phyloP scores from a whole-genome alignment of 2,329 filamentous ascomycete genomes.

The Exophiala oligosperma region DNA sequence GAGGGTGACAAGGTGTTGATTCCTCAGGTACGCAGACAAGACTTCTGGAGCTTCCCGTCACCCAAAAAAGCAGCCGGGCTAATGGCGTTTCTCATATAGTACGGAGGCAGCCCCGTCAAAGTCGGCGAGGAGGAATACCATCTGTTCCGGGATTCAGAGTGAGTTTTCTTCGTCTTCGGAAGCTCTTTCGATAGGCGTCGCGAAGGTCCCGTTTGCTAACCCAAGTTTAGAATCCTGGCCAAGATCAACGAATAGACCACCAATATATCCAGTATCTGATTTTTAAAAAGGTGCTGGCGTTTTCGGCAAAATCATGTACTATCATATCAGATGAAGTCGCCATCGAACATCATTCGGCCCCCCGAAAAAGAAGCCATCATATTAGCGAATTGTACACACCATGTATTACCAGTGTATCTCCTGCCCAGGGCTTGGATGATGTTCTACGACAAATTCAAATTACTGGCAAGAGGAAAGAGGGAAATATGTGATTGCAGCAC shows the following conservation, averaged over 20 bases:
- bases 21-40: constrained; percentile 68
- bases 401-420: constrained; percentile 17
- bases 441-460: background rate
- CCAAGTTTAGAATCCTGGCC: constrained; percentile 73
- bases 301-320: background rate
- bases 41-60: background rate
- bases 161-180: constrained; percentile 48
- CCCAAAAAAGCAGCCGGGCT: constrained; percentile 21
- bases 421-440: background rate
- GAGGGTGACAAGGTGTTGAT: constrained; percentile 93
- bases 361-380: background rate
- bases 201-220: constrained; percentile 21
- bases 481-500: constrained; percentile 14
- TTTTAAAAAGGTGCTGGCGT: background rate
- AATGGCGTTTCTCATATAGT: constrained; percentile 54
- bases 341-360: no score
- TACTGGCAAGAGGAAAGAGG: constrained; percentile 5
- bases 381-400: constrained; percentile 22
- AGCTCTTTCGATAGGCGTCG: background rate
- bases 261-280: background rate
- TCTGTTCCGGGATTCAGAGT: constrained; percentile 98
- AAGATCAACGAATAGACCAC: constrained; percentile 92
- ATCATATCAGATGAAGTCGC: background rate
- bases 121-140: constrained; percentile 95
- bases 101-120: constrained; percentile 91